Evolutionary conservation across 179 eudicot genomes (phyloP), one percentile per base, ranked within the genome.

Genomic region (Silene coronaria): DNA sequence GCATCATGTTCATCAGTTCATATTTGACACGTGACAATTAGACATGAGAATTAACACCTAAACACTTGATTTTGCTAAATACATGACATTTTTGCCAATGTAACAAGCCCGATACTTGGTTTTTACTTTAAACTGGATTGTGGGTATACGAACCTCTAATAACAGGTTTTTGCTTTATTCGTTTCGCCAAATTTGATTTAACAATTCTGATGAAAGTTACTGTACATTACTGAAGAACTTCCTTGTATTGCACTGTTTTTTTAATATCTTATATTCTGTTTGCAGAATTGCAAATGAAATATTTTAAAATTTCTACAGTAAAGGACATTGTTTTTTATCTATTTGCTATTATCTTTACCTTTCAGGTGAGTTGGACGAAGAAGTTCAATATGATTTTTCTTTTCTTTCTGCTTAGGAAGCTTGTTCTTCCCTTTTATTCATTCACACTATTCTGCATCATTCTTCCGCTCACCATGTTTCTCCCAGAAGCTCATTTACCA

Each of bases 371-470:
- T 64, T 83, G 86, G 86, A 77, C 67, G 48, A 83, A 83, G 81
- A 83, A 83, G 71, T 81, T 72, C 28, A 83, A 83, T 60, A 59
- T 83, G 55, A 80, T 83, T 10, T 83, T 83, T 53, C 83, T 83
- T 8, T 83, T 83, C 83, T 83, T 83, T 74, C 69, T 83, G 70
- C 86, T 83, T 13, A 78, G 86, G 72, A 83, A 83, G 81, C 83
- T 83, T 45, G 36, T 83, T 65, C 83, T 83, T 46, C 86, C 86
- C 30, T 83, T 83, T 71, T 83, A 83, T 61, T 83, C 86, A 16
- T 83, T 83, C 79, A 83, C 83, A 34, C 81, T 83, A 14, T 83
- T 83, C 80, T 83, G 86, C 75, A 81, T 83, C 78, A 83, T 83
- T 75, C 83, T 83, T 58, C 86, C 86, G 0, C 53, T 83, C 51